These are phyloP conservation scores for Jatropha podagrica DNA, from an alignment of 441 rosid genomes.

Conservation along the genomic window DNA sequence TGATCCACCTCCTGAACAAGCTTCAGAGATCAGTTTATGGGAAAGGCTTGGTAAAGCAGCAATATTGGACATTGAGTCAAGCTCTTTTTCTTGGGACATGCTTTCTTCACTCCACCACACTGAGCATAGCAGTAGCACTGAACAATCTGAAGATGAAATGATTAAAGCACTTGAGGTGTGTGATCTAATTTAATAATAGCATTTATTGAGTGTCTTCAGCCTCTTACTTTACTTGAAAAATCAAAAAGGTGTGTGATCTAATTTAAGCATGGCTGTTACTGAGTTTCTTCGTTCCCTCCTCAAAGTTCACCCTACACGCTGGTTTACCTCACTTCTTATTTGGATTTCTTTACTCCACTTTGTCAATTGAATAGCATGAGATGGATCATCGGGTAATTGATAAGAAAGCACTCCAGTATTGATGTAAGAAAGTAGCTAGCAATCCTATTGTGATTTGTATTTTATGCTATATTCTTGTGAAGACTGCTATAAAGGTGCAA, in stretches of 20 bases:
- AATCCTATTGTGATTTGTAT: conserved; percentile 9
- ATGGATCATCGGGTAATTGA: not conserved
- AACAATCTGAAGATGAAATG: conserved; percentile 88
- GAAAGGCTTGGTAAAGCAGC: conserved; percentile 92
- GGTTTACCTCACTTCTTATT: no score
- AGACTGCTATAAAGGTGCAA: not conserved
- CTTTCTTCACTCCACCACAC: conserved; percentile 96
- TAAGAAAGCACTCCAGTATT: not conserved
- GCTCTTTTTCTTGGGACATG: conserved; percentile 79
- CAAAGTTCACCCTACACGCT: no score
- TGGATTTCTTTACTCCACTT: no score
- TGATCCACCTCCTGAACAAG: conserved; percentile 48
- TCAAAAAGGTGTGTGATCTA: not conserved
- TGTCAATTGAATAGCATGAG: not conserved
- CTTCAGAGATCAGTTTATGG: conserved; percentile 75
- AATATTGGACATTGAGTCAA: conserved; percentile 64
- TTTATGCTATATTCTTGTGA: not conserved
- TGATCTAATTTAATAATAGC: conserved; percentile 1
- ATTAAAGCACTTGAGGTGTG: conserved; percentile 88
- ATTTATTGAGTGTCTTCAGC: conserved; percentile 4
- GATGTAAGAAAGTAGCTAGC: not conserved
- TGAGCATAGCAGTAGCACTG: conserved; percentile 85
- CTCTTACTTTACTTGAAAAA: not conserved
- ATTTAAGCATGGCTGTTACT: no score
- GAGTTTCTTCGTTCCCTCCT: no score